Evolutionary conservation across 148 eudicot species (phyloP), one percentile per base, ranked within the genome.

Genomic region (Nepenthes mirabilis): DNA sequence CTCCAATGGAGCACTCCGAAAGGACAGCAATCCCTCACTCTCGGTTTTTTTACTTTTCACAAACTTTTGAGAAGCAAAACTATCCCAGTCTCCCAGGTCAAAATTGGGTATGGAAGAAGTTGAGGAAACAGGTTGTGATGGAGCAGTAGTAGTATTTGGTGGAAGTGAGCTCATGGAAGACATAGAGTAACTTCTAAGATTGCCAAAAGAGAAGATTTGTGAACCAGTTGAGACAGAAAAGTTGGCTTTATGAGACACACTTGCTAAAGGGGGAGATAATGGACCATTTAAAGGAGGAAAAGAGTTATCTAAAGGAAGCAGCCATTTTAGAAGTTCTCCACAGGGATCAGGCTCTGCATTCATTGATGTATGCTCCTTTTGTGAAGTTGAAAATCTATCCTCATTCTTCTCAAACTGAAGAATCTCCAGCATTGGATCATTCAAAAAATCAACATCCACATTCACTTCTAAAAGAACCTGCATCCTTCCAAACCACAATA

Each of bases 161-260:
- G 96, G 96, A 59, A 89, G 74, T 55, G 96, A 45, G 37, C 14
- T 45, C 11, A 65, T 14, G 45, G 68, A 84, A 55, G 99, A 88
- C 99, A 93, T 93, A 68, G 99, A 93, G 68, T 93, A 88, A 76
- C 99, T 93, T 81, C 96, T 86, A 51, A 93, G 82, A 76, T 88
- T 75, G 53, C 85, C 79, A 75, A 91, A 88, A 70, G 98, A 83
- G 62, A 91, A 83, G 48, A 88, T 76, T 63, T 82, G 98, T 34
- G 98, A 85, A 65, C 88, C 80, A 67, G 90, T 75, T 57, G 95
- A 77, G 52, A 80, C 79, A 62, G 95, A 75, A 49, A 74, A 73
- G 69, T 78, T 79, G 32, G 78, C 68, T 72, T 93, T 59, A 70
- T 70, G 59, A 82, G 79, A 70, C 65, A 80, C 55, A 74, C 62